Evolutionary conservation across 495 filamentous ascomycete genomes (phyloP).

Genomic region (Niebla homalea): DNA sequence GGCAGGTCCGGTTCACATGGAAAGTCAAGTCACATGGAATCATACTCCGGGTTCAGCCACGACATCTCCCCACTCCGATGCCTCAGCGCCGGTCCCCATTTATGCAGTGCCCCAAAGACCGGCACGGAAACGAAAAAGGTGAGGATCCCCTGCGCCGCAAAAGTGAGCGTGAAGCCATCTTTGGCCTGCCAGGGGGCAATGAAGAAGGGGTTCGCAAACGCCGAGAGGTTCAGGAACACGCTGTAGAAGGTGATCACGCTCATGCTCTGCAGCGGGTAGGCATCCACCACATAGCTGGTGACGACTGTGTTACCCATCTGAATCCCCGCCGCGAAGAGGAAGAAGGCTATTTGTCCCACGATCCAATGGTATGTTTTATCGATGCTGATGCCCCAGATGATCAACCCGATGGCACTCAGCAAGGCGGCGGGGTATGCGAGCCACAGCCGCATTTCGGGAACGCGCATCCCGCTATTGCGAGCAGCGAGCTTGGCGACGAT

Average conservation of each 20-base stretch:
- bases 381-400: constrained; percentile 46
- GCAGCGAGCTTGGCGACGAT: constrained; percentile 36
- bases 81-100: constrained; percentile 29
- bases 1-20: too few relatives aligned
- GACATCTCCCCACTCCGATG: constrained; percentile 19
- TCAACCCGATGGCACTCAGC: constrained; percentile 30
- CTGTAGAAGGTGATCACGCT: constrained; percentile 48
- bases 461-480: constrained; percentile 30
- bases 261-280: constrained; percentile 45
- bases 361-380: constrained; percentile 46
- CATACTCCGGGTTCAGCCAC: constrained; percentile 35
- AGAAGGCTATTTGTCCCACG: constrained; percentile 46
- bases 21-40: constrained; percentile 11
- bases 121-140: constrained; percentile 29
- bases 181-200: constrained; percentile 40
- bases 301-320: constrained; percentile 48
- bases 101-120: constrained; percentile 31
- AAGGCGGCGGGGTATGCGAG: constrained; percentile 42
- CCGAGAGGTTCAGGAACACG: constrained; percentile 44
- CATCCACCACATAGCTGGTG: constrained; percentile 44
- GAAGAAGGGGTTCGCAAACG: constrained; percentile 42
- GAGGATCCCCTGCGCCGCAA: constrained; percentile 41
- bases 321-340: constrained; percentile 43
- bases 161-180: constrained; percentile 44
- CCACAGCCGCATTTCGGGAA: constrained; percentile 49